Conservation (phyloP, 345 rosid species). For the Camelina neglecta region DNA sequence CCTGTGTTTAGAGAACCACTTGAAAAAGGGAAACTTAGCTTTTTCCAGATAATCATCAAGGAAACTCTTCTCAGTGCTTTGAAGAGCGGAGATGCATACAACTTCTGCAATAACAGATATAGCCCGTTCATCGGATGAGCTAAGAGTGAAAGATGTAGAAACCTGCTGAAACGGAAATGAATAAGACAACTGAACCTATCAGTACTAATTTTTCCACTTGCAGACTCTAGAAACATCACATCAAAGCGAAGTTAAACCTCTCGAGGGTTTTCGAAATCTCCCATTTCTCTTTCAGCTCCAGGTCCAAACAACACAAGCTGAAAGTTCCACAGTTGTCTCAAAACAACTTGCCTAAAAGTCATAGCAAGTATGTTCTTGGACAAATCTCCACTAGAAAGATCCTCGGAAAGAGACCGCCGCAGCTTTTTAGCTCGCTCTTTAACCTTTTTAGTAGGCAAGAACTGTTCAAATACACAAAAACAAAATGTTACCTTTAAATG, state of each 20-base stretch:
- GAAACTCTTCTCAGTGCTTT: slow-evolving; percentile 62
- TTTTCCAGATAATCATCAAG: slow-evolving; percentile 49
- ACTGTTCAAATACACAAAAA: slow-evolving; percentile 47
- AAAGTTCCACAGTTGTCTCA: slow-evolving; percentile 77
- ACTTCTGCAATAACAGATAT: slow-evolving; percentile 81
- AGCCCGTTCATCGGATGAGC: slow-evolving; percentile 64
- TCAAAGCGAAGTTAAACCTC: slow-evolving; percentile 61
- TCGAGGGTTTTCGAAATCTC: slow-evolving; percentile 65
- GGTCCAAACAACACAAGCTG: slow-evolving; percentile 70
- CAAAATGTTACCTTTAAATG: not conserved
- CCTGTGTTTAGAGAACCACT: slow-evolving; percentile 54
- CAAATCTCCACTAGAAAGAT: slow-evolving; percentile 49
- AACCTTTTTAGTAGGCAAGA: slow-evolving; percentile 82
- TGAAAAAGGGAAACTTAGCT: slow-evolving; percentile 43
- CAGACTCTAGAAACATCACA: slow-evolving; percentile 48
- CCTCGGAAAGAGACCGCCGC: slow-evolving; percentile 50
- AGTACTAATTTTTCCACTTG: slow-evolving; percentile 56
- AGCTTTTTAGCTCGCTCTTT: slow-evolving; percentile 70
- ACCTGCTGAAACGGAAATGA: slow-evolving; percentile 74
- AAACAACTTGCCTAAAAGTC: slow-evolving; percentile 89
- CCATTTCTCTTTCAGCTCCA: slow-evolving; percentile 74
- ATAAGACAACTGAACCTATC: slow-evolving; percentile 68
- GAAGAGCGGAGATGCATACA: slow-evolving; percentile 65
- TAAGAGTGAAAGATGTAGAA: slow-evolving; percentile 59
- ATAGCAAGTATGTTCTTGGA: slow-evolving; percentile 77